Conservation (phyloP, 2,329 filamentous ascomycete species). For the Tolypocladium tropicale region DNA sequence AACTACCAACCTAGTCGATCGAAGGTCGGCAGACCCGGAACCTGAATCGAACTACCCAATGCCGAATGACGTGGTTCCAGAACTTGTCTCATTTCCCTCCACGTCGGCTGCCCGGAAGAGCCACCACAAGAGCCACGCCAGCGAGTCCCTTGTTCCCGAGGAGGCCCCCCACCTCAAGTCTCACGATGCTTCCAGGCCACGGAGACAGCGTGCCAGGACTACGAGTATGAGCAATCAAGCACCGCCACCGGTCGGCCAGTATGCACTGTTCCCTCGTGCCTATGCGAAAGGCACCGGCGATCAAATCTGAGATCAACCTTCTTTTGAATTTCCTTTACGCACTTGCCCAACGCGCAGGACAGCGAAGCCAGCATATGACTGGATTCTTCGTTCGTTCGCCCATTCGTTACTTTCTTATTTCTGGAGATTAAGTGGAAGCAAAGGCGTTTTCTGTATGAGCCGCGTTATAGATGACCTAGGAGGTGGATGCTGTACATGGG, state of each 20-base stretch:
- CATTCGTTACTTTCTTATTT: neutral
- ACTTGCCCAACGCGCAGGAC: neutral
- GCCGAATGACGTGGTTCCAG: slow-evolving; percentile 21
- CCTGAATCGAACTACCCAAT: slow-evolving; percentile 10
- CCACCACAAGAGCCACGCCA: slow-evolving; percentile 26
- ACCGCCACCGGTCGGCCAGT: slow-evolving; percentile 35
- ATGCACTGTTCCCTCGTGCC: slow-evolving; percentile 33
- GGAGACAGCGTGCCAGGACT: slow-evolving; percentile 33
- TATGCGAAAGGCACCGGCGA: slow-evolving; percentile 20
- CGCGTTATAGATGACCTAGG: neutral
- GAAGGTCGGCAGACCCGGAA: slow-evolving; percentile 4
- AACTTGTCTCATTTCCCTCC: slow-evolving; percentile 19
- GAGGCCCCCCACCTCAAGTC: slow-evolving; percentile 17
- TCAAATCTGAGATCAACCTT: slow-evolving; percentile 15
- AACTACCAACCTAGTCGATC: slow-evolving; percentile 13
- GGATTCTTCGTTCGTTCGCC: neutral
- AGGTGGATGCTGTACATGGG: neutral
- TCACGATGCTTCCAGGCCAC: slow-evolving; percentile 17
- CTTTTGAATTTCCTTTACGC: neutral
- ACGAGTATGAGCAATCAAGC: slow-evolving; percentile 32
- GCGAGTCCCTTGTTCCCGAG: slow-evolving; percentile 23
- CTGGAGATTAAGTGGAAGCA: neutral
- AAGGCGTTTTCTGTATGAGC: neutral
- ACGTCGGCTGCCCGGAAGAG: slow-evolving; percentile 11
- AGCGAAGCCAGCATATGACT: neutral